Base-by-base conservation (phyloP, 345 rosid genomes). In the Theobroma cacao region DNA sequence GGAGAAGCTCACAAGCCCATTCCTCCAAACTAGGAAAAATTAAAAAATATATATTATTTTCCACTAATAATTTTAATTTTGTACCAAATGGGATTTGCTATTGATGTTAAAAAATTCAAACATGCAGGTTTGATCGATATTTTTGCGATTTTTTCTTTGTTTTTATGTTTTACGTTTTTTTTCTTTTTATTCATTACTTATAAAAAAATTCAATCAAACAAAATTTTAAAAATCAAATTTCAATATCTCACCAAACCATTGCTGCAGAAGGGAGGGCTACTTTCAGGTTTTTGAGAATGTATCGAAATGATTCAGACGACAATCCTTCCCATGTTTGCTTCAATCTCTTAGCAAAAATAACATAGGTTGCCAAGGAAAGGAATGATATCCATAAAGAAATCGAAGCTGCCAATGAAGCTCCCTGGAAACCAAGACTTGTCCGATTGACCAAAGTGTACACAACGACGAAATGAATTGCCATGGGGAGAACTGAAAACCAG, bases 1-100 rank as follows among this genome's bases (percentile, higher is more conserved):
- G 93, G 64, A 93, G 86, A 60, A 90, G 72, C 90, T 91, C 97
- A 60, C 89, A 91, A 18, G 94, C 93, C 98, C 98, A 88, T 43
- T 85, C 87, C 80, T 92, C 97, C 87, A 93, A 81, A 78, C 98
- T 87, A 80, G 22, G 22, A 64, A 38, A 34, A 34, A 64, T 5
- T 14, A 60, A 7, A 10, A 24, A 28, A 60, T 7, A 26, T 60
- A 1, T 18, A n/a, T 55, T n/a, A 55, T 8, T 36, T 36, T 36
- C 38, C 38, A 36, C 38, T 36, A 36, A 36, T 36, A 36, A 36
- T 36, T 36, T 36, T 36, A 36, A 36, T 2, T 36, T 36, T 36
- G 3, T 36, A 36, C 5, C 38, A 2, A 36, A 36, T n/a, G n/a
- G n/a, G n/a, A n/a, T 47, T 47, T 47, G 52, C 6, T 1, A 4